Percentiles rank a stretch among this genome's conserved stretches.
Conservation (phyloP, 2,329 filamentous ascomycete species). For the Scedosporium dehoogii region DNA sequence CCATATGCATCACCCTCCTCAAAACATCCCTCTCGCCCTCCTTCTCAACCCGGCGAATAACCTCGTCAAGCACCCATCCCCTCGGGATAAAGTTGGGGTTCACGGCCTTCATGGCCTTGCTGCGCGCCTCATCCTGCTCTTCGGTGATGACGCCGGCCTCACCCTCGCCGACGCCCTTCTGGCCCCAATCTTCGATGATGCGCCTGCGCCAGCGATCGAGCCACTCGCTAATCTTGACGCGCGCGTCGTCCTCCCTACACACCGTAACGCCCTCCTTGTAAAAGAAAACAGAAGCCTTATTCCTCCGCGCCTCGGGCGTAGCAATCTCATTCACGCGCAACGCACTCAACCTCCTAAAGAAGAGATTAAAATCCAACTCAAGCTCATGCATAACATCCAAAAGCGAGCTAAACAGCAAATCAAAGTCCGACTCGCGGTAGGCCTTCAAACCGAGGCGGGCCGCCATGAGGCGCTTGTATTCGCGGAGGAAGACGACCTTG, state of each 20-base stretch:
- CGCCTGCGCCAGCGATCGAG: conserved; percentile 67
- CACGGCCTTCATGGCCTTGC: conserved; percentile 66
- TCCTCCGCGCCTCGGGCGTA: conserved; percentile 40
- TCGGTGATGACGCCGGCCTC: conserved; percentile 19
- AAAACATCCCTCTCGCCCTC: conserved; percentile 73
- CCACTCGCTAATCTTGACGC: conserved; percentile 65
- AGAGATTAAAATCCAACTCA: conserved; percentile 88
- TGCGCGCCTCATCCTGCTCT: conserved; percentile 49
- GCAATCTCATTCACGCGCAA: conserved; percentile 52
- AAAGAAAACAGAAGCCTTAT: conserved; percentile 63
- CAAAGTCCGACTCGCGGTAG: conserved; percentile 64
- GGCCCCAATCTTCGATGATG: conserved; percentile 66
- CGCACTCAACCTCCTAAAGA: conserved; percentile 70
- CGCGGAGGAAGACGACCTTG: conserved; percentile 74
- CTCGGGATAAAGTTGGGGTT: conserved; percentile 92
- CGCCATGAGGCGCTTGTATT: conserved; percentile 82
- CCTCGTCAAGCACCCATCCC: conserved; percentile 85
- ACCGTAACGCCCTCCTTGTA: conserved; percentile 57
- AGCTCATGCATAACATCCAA: conserved; percentile 73
- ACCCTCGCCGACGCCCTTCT: conserved; percentile 22
- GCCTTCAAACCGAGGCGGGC: conserved; percentile 65
- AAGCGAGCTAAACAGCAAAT: conserved; percentile 68
- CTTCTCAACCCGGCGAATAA: conserved; percentile 83
- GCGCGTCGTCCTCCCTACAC: conserved; percentile 50
- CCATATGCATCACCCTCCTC: conserved; percentile 69